Percentiles rank a stretch among this genome's conserved stretches.
phyloP scores from a whole-genome alignment of 257 asterid species.

The Nicotiana attenuata region DNA sequence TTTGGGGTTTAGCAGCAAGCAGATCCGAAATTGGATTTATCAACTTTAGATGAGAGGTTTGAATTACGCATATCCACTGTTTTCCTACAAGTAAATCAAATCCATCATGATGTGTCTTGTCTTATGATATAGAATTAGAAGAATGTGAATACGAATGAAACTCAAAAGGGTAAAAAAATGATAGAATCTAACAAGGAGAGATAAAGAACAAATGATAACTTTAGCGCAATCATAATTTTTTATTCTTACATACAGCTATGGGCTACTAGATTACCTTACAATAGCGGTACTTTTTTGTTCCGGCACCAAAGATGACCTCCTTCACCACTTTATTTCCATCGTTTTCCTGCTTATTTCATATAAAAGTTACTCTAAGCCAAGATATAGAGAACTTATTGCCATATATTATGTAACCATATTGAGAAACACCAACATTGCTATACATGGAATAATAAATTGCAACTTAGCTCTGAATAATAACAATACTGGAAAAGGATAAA shows the following conservation, averaged over 20 bases:
- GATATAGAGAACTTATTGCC: background rate
- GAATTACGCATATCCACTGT: background rate
- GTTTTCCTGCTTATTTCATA: slow-evolving; percentile 40
- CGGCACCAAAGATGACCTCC: slow-evolving; percentile 60
- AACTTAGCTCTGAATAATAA: background rate
- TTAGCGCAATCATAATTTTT: background rate
- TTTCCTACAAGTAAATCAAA: background rate
- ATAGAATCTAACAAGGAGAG: background rate
- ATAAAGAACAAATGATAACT: background rate
- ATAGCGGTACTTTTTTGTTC: slow-evolving; percentile 63
- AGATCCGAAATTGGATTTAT: background rate
- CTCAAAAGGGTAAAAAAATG: background rate
- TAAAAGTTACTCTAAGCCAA: background rate
- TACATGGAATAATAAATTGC: background rate
- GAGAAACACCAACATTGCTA: background rate
- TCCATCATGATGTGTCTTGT: background rate
- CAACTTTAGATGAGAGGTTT: background rate
- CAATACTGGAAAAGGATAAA: background rate
- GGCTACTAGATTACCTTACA: slow-evolving; percentile 54
- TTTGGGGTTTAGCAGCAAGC: background rate
- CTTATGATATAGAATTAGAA: background rate
- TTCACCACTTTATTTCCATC: slow-evolving; percentile 72
- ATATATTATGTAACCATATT: background rate
- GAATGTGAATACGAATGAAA: background rate
- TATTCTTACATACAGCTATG: background rate